Base-by-base conservation (phyloP, 257 asterid genomes). In the Penstemon davidsonii region DNA sequence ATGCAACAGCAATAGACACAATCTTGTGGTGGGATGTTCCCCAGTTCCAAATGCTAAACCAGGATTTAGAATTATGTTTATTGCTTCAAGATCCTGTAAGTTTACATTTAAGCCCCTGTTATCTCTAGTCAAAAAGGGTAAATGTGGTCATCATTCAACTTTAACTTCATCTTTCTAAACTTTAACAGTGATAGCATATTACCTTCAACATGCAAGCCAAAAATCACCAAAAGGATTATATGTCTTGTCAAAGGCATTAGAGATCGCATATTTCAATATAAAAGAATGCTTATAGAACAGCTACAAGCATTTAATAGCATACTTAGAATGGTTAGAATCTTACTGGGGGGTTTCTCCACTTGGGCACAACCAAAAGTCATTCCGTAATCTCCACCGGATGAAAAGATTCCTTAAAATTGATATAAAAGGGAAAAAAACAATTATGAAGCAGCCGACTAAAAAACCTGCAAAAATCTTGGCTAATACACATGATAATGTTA, bases 11-110 rank as follows among this genome's bases (percentile, higher is more conserved):
- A 88, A 68, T 43, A 93, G 78, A 72, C 99, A 93, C 82, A 93
- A 69, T 80, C 86, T 93, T 66, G 99, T 90, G 1, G 97, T 87
- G 69, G 96, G 90, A 75, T 90, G 97, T 64, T 93, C 98, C 66
- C 98, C 98, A 33, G 98, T 93, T 64, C 98, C 97, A 73, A 93
- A 93, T 69, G 98, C 96, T 86, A 93, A 79, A 74, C 98, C 98
- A 39, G 97, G 96, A 69, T 90, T 88, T 60, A 93, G 70, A 67
- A 90, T 69, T 43, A 93, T 86, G 80, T 90, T 93, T 62, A 79
- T 80, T 49, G 96, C 97, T 83, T 75, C 79, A 77, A 44, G 82
- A 76, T 89, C 87, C 98, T 92, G 81, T 49, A 70, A 65, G 60
- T 52, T 46, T 73, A 76, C 58, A 41, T 65, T 57, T 64, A 60